phyloP scores from a whole-genome alignment of 768 basidiomycete genomes.

The Amanita inopinata region DNA sequence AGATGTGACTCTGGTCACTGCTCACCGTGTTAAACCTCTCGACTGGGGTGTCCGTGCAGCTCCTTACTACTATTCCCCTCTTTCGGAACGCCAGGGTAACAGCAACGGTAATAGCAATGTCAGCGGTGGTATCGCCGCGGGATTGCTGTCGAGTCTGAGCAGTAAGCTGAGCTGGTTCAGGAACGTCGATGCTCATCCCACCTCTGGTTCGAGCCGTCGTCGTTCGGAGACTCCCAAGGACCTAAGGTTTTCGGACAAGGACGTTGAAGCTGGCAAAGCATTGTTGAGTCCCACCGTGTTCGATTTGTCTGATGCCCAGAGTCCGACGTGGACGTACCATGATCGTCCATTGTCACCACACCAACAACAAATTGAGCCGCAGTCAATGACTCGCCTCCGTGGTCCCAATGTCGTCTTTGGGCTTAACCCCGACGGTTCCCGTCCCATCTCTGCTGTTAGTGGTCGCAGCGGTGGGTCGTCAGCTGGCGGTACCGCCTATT shows the following conservation, averaged over 20 bases:
- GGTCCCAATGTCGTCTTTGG: constrained; percentile 17
- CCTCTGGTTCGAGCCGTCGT: constrained; percentile 15
- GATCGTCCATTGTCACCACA: neutral
- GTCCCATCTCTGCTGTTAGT: constrained; percentile 53
- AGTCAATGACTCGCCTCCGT: neutral
- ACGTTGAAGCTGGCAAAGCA: constrained; percentile 36
- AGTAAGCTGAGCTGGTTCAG: constrained; percentile 55
- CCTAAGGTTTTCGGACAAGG: constrained; percentile 26
- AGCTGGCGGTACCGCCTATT: constrained; percentile 46
- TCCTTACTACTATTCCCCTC: constrained; percentile 12
- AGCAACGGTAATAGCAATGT: constrained; percentile 12
- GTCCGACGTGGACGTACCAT: neutral
- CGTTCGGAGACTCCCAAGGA: constrained; percentile 15
- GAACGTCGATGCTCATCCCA: constrained; percentile 18
- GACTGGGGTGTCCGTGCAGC: constrained; percentile 24
- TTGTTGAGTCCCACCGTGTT: constrained; percentile 18
- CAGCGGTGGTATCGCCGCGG: constrained; percentile 12
- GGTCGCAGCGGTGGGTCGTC: constrained; percentile 36
- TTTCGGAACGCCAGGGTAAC: constrained; percentile 11
- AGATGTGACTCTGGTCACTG: constrained; percentile 42
- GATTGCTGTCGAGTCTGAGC: constrained; percentile 35
- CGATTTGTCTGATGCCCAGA: neutral
- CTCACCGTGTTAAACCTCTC: constrained; percentile 36
- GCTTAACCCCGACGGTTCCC: constrained; percentile 27
- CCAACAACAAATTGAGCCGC: neutral